Conservation (phyloP, 2,329 filamentous ascomycete genomes). For the Bimuria novae-zelandiae region DNA sequence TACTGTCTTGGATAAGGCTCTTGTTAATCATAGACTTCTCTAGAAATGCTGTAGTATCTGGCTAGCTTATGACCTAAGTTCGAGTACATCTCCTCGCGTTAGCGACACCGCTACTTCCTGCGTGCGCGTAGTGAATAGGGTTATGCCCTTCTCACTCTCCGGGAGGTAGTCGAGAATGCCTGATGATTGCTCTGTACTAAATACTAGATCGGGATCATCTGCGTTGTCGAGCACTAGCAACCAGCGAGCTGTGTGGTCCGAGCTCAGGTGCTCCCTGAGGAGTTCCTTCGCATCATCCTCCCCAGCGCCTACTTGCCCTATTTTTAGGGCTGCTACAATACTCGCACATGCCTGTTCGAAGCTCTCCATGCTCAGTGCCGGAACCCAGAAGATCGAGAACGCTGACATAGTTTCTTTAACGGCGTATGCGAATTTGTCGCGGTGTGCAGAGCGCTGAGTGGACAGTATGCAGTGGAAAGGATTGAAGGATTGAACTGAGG, state of each 20-base stretch:
- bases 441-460: too few species aligned
- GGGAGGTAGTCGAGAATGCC: constrained; percentile 19
- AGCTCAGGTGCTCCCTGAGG: constrained; percentile 25
- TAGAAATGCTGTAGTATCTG: constrained; percentile 14
- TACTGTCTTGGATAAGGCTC: constrained; percentile 7
- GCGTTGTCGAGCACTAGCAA: constrained; percentile 18
- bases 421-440: too few species aligned
- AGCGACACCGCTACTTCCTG: constrained; percentile 13
- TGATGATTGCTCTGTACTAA: constrained; percentile 5
- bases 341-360: constrained; percentile 23
- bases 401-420: constrained; percentile 20
- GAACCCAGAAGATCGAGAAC: constrained; percentile 27
- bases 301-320: constrained; percentile 11
- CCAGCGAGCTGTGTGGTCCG: constrained; percentile 15
- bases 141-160: constrained; percentile 13
- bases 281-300: constrained; percentile 26
- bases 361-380: constrained; percentile 26
- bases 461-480: too few species aligned
- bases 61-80: constrained; percentile 10
- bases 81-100: constrained; percentile 16
- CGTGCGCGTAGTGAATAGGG: constrained; percentile 15
- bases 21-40: constrained; percentile 15
- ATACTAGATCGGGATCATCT: constrained; percentile 13
- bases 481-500: too few species aligned
- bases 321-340: constrained; percentile 16